Evolutionary conservation across 352 stramenopile genomes (phyloP).

Genomic region (Hyaloperonospora arabidopsidis): DNA sequence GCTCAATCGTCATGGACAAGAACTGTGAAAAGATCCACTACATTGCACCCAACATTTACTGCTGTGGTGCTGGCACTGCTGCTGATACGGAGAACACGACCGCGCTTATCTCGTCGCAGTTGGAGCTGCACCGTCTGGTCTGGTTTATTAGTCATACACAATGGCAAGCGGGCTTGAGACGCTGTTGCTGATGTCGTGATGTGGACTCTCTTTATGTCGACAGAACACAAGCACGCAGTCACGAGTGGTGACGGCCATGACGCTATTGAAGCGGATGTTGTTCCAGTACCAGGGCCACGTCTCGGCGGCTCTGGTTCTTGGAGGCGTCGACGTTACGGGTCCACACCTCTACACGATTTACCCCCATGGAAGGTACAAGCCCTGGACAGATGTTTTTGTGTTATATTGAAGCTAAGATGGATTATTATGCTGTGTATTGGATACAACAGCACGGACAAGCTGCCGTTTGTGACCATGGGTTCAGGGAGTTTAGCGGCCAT

Average conservation of each 20-base stretch:
- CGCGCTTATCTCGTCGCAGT: slow-evolving; percentile 77
- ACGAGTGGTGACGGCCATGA: slow-evolving; percentile 95
- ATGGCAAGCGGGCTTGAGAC: neutral
- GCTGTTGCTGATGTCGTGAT: slow-evolving; percentile 2
- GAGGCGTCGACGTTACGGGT: slow-evolving; percentile 93
- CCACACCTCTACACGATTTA: slow-evolving; percentile 97
- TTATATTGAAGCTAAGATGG: no score
- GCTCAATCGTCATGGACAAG: slow-evolving; percentile 96
- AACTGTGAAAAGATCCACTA: slow-evolving; percentile 99
- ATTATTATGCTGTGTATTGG: slow-evolving; percentile 1
- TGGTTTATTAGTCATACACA: slow-evolving; percentile 13
- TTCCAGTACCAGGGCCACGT: slow-evolving; percentile 97
- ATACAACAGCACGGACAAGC: slow-evolving; percentile 83
- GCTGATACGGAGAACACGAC: slow-evolving; percentile 95
- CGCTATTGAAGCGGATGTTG: slow-evolving; percentile 94
- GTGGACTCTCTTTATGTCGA: neutral
- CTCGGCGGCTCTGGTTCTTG: slow-evolving; percentile 93
- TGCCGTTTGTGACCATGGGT: slow-evolving; percentile 98
- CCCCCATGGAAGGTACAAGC: slow-evolving; percentile 85
- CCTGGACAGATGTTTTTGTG: no score
- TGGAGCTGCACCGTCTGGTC: slow-evolving; percentile 93
- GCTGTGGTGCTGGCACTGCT: slow-evolving; percentile 94
- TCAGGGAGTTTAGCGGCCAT: slow-evolving; percentile 97
- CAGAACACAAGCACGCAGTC: slow-evolving; percentile 81
- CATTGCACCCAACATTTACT: slow-evolving; percentile 99